Base-by-base conservation (phyloP, 306 rosid species). In the Lathyrus oleraceus region DNA sequence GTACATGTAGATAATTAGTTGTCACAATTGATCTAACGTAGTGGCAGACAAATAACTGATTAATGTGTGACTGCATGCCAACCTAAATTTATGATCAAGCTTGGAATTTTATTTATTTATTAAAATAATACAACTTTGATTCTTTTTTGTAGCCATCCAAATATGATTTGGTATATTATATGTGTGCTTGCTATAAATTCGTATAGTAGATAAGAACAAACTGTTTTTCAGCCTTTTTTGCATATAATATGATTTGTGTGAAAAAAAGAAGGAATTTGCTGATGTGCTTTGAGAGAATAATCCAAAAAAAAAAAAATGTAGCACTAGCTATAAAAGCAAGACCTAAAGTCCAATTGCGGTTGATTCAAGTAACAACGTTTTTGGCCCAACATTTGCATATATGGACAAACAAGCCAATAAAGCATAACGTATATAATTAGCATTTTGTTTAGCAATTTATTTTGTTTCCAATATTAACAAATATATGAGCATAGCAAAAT, bases 31-130 rank as follows among this genome's bases (percentile, higher is more conserved):
- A 60, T 21, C n/a, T 23, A 2, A 39, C n/a, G 44, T 32, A 51
- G 82, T 67, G 79, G 67, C 62, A 67, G 76, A 73, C 79, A 66
- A 79, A 73, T 49, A 72, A 28, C 59, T 12, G 35, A 16, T 80
- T 40, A n/a, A 49, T 67, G 63, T 21, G 38, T 67, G 65, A 38
- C 63, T 56, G 39, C 10, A 35, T 35, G 32, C 52, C 49, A 78
- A 72, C 67, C 19, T 65, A 70, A 38, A 16, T 47, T 78, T 54
- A n/a, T 15, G 71, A 73, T 25, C 61, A 56, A 56, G 36, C 19
- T 62, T 73, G 17, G 59, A 54, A 28, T 28, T 28, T 56, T 12
- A 12, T 56, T 25, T 25, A 13, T 56, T 52, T 52, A 20, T 20
- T 40, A 10, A 52, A 20, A 19, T 52, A 52, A 52, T 52, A 52